phyloP scores from a whole-genome alignment of 2,329 filamentous ascomycete species.

The Neofusicoccum ribis region DNA sequence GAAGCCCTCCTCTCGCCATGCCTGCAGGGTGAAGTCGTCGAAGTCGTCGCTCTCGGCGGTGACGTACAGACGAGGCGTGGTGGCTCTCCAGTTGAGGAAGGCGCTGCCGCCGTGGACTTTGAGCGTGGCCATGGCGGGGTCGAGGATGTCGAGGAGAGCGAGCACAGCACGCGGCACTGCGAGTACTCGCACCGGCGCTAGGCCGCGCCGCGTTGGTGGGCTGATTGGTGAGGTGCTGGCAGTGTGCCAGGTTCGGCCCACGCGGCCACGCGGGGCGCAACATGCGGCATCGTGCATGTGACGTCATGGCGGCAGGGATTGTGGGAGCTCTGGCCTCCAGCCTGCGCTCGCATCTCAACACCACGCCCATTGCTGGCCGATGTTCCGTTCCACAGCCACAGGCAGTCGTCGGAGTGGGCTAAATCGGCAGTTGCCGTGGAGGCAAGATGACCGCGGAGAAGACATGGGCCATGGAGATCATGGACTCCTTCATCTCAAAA shows the following conservation, averaged over 20 bases:
- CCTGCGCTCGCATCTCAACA: not conserved
- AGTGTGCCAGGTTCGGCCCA: constrained; percentile 5
- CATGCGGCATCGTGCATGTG: not conserved
- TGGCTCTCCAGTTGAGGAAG: constrained; percentile 43
- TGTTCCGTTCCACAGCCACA: no score
- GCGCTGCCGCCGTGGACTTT: constrained; percentile 20
- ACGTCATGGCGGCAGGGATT: constrained; percentile 10
- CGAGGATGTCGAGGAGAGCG: constrained; percentile 1
- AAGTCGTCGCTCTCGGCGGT: constrained; percentile 57
- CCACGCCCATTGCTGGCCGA: no score
- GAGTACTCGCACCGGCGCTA: not conserved
- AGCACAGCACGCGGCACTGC: not conserved
- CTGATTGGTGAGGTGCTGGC: constrained; percentile 11
- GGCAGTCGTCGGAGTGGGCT: no score
- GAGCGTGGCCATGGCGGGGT: constrained; percentile 14
- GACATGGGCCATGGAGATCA: no score
- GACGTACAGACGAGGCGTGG: constrained; percentile 49
- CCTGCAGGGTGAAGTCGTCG: constrained; percentile 53
- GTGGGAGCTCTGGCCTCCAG: constrained; percentile 4
- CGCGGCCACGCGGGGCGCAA: constrained; percentile 2
- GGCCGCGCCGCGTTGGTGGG: not conserved
- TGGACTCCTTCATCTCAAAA: no score
- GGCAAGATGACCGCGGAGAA: no score
- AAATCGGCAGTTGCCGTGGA: no score
- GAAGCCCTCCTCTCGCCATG: constrained; percentile 64